Base-by-base conservation (phyloP, 345 rosid genomes). In the Populus simonii region DNA sequence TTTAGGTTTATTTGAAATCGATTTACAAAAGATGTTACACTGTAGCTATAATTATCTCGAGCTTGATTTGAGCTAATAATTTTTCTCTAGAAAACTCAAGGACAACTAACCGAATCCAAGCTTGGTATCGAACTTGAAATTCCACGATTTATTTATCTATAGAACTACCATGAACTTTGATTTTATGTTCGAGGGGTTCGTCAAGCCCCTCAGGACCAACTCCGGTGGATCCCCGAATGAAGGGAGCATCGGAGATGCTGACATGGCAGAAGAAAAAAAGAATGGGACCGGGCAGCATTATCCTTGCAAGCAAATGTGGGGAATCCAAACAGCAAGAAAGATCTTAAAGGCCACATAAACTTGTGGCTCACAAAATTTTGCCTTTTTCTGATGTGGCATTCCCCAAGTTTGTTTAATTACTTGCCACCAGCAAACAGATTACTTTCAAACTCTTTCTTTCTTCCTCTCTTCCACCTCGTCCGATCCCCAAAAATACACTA, bases 301-400 rank as follows among this genome's bases (percentile, higher is more conserved):
- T 84, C 90, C 86, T 78, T 81, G 66, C 53, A 70, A 23, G 78
- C 74, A 78, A 76, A 68, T 68, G 76, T 80, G 76, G 78, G 83
- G 89, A 85, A 88, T 84, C 85, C 65, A 33, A 78, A 84, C 70
- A 68, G 55, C 75, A 66, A 66, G 73, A 83, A 86, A 84, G 85
- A 81, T 84, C 80, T 81, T 76, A 77, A n/a, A 72, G 78, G 79
- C 90, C 89, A 87, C 89, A 87, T 38, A 82, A 89, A 84, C 75
- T 82, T 83, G 92, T 89, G 92, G 92, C 85, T 87, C 85, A 79
- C 23, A 84, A 73, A 25, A 13, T 62, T 74, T 72, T 74, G 20
- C 66, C 78, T 41, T 65, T 75, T 70, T 75, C 86, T 83, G 81
- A 83, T 23, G 81, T 87, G 92, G 86, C 89, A 82, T 79, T 79